These are phyloP conservation scores for Silene noctiflora DNA, from an alignment of 179 eudicot species.

Conservation along the genomic window DNA sequence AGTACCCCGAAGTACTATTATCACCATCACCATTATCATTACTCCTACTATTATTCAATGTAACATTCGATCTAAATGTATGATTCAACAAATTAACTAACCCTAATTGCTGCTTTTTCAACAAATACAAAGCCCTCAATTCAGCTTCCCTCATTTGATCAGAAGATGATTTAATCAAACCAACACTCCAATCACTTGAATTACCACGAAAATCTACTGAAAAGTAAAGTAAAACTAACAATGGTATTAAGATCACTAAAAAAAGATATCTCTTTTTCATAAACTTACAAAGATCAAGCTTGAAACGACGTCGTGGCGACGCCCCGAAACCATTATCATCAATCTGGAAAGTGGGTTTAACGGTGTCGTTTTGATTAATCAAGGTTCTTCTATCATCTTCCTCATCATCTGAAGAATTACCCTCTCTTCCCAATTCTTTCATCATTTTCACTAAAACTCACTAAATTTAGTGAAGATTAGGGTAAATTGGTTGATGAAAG, in stretches of 20 bases:
- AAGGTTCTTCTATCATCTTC: slow-evolving; percentile 29
- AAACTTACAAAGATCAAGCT: slow-evolving; percentile 24
- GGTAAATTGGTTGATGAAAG: slow-evolving; percentile 11
- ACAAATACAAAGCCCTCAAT: slow-evolving; percentile 51
- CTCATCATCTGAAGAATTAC: slow-evolving; percentile 29
- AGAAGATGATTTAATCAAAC: slow-evolving; percentile 25
- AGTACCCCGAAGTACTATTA: slow-evolving; percentile 25
- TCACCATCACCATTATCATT: slow-evolving; percentile 8
- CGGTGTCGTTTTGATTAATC: slow-evolving; percentile 24
- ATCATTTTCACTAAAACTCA: slow-evolving; percentile 14
- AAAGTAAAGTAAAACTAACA: slow-evolving; percentile 51
- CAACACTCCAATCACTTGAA: slow-evolving; percentile 26
- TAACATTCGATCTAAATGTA: slow-evolving; percentile 29
- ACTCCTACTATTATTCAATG: slow-evolving; percentile 18
- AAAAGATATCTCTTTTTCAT: slow-evolving; percentile 47
- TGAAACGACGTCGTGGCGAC: slow-evolving; percentile 31
- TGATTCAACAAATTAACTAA: slow-evolving; percentile 40
- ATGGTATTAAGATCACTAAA: slow-evolving; percentile 45
- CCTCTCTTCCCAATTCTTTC: slow-evolving; percentile 31
- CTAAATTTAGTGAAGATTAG: slow-evolving; percentile 6
- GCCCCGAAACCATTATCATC: slow-evolving; percentile 17
- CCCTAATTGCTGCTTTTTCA: slow-evolving; percentile 60
- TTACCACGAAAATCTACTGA: slow-evolving; percentile 40
- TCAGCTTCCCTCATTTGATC: slow-evolving; percentile 71
- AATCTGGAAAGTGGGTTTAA: slow-evolving; percentile 26